Base-by-base conservation (phyloP, 192 early-diverging fungal species). In the Coemansia sp. region DNA sequence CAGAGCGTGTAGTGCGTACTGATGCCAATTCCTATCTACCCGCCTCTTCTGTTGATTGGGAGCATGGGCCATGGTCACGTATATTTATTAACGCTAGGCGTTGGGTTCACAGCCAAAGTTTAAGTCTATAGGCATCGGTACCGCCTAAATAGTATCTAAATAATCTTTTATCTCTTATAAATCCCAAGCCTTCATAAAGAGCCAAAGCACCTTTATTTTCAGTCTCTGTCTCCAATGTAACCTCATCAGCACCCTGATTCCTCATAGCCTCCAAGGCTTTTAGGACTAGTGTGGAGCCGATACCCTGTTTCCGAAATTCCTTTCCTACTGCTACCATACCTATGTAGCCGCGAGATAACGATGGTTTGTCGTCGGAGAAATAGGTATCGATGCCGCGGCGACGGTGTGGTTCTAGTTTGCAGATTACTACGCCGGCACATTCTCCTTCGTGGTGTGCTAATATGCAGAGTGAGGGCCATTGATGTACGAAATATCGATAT, bases 281-380 rank as follows among this genome's bases (percentile, higher is more conserved):
- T 22, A 87, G 65, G 3, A 98, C 96, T 24, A 99, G 78, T 6
- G 80, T 86, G 39, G 68, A 72, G 58, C 93, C 96, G 46, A 98
- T 95, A 18, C 93, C 90, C 18, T 78, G 86, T 68, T 94, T 92
- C 33, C 97, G 76, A 71, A 91, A 92, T 24, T 86, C 77, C 57
- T 90, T 92, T n/a, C 86, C 88, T 11, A 99, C 96, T 0, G 94
- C 95, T 27, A 99, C 85, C 97, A 99, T 99, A 47, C 90, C 97
- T 63, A 99, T 98, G 77, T 99, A 99, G 1, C 97, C 97, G n/a
- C 96, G 84, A 38, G 63, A 67, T 38, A 79, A 36, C 13, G 22
- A 10, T 15, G 46, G 22, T 34, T 63, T 70, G 3, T 65, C 68
- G 39, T 34, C 41, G 1, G 29, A 41, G 65, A 77, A 77, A 22